Conservation (phyloP, 2,329 filamentous ascomycete genomes). For the Claviceps pazoutovae region DNA sequence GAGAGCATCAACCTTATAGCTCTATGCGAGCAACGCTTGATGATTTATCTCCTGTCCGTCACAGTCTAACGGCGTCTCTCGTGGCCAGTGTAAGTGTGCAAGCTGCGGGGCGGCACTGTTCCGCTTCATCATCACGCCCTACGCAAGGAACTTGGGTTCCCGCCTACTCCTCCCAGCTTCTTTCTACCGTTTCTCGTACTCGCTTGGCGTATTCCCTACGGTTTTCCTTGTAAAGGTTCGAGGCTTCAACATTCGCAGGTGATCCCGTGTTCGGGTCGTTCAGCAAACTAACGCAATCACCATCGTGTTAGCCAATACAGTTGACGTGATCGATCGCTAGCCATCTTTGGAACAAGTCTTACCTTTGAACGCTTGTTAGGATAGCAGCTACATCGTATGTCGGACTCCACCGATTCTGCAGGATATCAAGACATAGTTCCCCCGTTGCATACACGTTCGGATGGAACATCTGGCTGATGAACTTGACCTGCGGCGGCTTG, state of each 20-base stretch:
- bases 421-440: conserved; percentile 88
- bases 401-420: conserved; percentile 97
- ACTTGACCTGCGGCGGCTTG: conserved; percentile 94
- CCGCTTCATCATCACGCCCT: background rate
- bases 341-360: conserved; percentile 3
- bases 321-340: no score
- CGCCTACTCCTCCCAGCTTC: conserved; percentile 86
- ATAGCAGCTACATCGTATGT: conserved; percentile 97
- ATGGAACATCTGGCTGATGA: conserved; percentile 98
- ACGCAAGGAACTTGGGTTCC: background rate
- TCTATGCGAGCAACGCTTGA: background rate
- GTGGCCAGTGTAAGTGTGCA: no score
- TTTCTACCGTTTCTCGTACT: conserved; percentile 92
- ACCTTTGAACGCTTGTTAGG: conserved; percentile 96
- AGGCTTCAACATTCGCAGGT: conserved; percentile 93
- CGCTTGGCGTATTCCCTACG: conserved; percentile 91
- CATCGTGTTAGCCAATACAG: no score
- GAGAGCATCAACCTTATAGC: background rate
- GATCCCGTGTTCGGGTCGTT: conserved; percentile 99
- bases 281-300: conserved; percentile 48
- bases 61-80: background rate
- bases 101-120: background rate
- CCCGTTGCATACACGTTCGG: conserved; percentile 97
- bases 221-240: conserved; percentile 97
- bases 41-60: background rate